Evolutionary conservation across 495 filamentous ascomycete genomes (phyloP).

Genomic region (Penicillium roqueforti): DNA sequence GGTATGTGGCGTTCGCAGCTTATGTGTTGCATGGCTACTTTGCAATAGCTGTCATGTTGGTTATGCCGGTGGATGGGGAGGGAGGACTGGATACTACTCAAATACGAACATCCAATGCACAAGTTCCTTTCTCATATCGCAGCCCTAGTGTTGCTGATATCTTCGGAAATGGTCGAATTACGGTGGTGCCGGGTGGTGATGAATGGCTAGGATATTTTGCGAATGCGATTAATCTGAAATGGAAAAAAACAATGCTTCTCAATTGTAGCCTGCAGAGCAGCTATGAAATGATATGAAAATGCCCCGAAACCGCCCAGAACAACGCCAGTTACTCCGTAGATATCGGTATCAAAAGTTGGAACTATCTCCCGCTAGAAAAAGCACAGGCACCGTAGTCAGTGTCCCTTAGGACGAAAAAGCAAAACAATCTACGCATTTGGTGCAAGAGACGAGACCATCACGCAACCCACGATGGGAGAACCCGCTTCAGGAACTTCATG

Average conservation of each 20-base stretch:
- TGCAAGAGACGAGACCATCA: neutral
- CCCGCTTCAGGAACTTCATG: slow-evolving; percentile 56
- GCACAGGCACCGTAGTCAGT: neutral
- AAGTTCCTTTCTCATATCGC: neutral
- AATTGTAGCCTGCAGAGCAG: neutral
- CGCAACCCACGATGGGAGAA: slow-evolving; percentile 42
- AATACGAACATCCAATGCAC: neutral
- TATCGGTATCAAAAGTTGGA: neutral
- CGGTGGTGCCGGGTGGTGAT: neutral
- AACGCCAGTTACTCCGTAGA: neutral
- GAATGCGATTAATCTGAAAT: neutral
- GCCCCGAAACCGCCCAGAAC: neutral
- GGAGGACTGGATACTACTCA: neutral
- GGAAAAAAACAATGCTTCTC: neutral
- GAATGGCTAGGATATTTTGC: neutral
- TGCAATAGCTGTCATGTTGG: neutral
- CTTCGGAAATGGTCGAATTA: neutral
- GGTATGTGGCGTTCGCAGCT: neutral
- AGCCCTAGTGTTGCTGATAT: neutral
- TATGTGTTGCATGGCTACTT: neutral
- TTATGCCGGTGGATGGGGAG: too few relatives aligned
- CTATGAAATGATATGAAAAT: neutral
- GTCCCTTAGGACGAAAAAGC: neutral
- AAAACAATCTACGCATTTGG: neutral
- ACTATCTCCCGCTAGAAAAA: slow-evolving; percentile 1